These are phyloP conservation scores for Penicillium malachiteum DNA, from an alignment of 495 filamentous ascomycete genomes.

Conservation along the genomic window DNA sequence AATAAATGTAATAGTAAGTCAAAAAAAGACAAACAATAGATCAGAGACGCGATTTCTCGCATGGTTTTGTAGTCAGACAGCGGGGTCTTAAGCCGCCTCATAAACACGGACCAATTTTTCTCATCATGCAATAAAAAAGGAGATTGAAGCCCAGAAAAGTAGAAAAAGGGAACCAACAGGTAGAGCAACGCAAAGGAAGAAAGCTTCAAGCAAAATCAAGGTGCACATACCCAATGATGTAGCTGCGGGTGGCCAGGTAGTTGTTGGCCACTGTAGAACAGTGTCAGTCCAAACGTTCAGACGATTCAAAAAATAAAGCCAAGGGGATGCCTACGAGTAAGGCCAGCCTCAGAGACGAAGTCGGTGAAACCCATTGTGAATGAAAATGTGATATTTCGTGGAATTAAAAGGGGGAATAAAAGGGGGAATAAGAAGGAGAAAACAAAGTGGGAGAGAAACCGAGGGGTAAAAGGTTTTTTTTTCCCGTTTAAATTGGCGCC, in stretches of 20 bases:
- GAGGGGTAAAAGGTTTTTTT: conserved; percentile 42
- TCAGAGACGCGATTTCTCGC: conserved; percentile 86
- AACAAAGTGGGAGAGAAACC: conserved; percentile 23
- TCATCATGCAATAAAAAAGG: conserved; percentile 66
- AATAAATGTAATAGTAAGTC: conserved; percentile 2
- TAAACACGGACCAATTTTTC: conserved; percentile 98
- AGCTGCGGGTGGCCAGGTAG: conserved; percentile 87
- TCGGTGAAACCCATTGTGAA: conserved; percentile 93
- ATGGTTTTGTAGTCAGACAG: conserved; percentile 78
- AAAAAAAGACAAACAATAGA: conserved; percentile 22
- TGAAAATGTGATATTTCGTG: conserved; percentile 17
- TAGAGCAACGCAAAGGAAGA: conserved; percentile 11
- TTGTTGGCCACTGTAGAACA: conserved; percentile 77
- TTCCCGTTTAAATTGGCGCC: conserved; percentile 29
- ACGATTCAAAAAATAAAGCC: conserved; percentile 21
- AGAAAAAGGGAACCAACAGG: conserved; percentile 2
- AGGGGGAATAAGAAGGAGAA: conserved; percentile 29
- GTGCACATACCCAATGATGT: conserved; percentile 80
- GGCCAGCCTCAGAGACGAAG: conserved; percentile 81
- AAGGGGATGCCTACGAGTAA: conserved; percentile 64
- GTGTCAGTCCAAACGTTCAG: conserved; percentile 32
- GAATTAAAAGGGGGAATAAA: conserved; percentile 18
- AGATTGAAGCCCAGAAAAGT: conserved; percentile 9
- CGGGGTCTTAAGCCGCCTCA: conserved; percentile 98
- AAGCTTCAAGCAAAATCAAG: background rate